Evolutionary conservation across 1,284 basidiomycete species (phyloP).

Genomic region (Tilletia walkeri): DNA sequence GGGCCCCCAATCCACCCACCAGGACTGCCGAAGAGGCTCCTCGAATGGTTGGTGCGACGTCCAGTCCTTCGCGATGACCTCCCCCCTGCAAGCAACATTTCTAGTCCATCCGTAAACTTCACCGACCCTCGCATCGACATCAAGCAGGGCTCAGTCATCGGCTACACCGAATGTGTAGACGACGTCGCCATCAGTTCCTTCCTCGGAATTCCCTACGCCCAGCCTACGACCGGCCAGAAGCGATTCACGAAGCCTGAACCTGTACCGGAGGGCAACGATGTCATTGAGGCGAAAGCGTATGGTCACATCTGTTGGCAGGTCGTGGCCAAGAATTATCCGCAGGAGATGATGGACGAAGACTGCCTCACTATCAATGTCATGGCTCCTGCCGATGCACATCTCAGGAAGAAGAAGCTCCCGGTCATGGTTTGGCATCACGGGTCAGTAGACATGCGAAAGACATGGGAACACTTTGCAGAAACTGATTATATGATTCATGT

Average conservation of each 20-base stretch:
- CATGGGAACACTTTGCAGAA: neutral
- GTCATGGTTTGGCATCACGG: conserved; percentile 27
- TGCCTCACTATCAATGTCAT: conserved; percentile 35
- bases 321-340: conserved; percentile 21
- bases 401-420: conserved; percentile 23
- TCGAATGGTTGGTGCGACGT: too few species aligned
- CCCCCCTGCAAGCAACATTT: too few species aligned
- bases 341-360: conserved; percentile 27
- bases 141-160: neutral
- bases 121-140: neutral
- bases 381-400: conserved; percentile 14
- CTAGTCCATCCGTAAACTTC: too few species aligned
- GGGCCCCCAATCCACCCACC: too few species aligned
- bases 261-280: neutral
- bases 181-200: conserved; percentile 21
- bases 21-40: too few species aligned
- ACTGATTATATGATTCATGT: neutral
- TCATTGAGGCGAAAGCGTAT: conserved; percentile 28
- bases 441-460: neutral
- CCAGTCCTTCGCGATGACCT: too few species aligned
- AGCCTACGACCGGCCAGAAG: conserved; percentile 22
- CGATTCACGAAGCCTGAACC: conserved; percentile 22
- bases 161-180: neutral
- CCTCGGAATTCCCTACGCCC: conserved; percentile 32
- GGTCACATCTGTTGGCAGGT: conserved; percentile 27